phyloP scores from a whole-genome alignment of 2,329 filamentous ascomycete species.

The Colletotrichum incanum region DNA sequence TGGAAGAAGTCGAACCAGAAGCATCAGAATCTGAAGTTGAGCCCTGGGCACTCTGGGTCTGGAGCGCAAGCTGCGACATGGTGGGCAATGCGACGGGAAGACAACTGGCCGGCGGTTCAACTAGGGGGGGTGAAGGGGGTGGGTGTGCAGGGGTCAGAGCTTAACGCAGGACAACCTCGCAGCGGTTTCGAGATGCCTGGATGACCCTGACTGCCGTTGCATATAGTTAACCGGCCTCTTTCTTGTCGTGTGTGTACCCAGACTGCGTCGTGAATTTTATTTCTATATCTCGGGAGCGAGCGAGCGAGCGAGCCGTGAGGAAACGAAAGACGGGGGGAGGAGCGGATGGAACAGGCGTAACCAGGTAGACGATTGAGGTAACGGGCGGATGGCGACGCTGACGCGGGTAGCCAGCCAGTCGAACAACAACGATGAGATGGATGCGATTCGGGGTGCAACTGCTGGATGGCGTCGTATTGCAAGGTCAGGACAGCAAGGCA shows the following conservation, averaged over 20 bases:
- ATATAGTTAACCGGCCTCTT: conserved; percentile 52
- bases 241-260: background rate
- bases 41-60: conserved; percentile 57
- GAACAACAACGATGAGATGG: conserved; percentile 1
- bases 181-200: conserved; percentile 55
- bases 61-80: conserved; percentile 69
- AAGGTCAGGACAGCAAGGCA: conserved; percentile 4
- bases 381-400: background rate
- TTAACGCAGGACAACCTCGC: conserved; percentile 48
- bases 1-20: conserved; percentile 26
- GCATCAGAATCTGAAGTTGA: conserved; percentile 48
- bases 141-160: conserved; percentile 54
- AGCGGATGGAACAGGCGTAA: conserved; percentile 6
- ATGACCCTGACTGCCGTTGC: conserved; percentile 65
- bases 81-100: conserved; percentile 59
- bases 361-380: background rate
- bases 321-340: conserved; percentile 11
- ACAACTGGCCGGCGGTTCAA: conserved; percentile 47
- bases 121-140: conserved; percentile 38
- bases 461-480: conserved; percentile 16
- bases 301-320: conserved; percentile 18
- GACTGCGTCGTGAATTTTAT: background rate
- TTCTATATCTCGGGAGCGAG: conserved; percentile 36
- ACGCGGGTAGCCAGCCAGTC: background rate
- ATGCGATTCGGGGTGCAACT: conserved; percentile 16